phyloP scores from a whole-genome alignment of 441 rosid species.

The Adansonia madagascariensis region DNA sequence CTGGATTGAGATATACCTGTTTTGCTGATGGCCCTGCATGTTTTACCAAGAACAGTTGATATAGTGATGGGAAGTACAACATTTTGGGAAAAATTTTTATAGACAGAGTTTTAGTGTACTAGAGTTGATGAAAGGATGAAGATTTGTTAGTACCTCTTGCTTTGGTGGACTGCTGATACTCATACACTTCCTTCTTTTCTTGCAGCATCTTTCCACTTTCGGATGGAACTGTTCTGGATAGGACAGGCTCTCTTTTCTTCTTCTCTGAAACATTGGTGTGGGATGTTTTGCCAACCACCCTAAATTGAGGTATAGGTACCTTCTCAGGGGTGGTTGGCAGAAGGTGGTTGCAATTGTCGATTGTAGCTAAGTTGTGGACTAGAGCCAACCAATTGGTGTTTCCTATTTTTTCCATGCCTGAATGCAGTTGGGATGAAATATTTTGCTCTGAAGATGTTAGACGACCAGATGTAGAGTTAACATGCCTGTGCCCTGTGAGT shows the following conservation, averaged over 20 bases:
- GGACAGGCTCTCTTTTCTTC: conserved; percentile 36
- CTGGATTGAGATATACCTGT: conserved; percentile 31
- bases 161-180: conserved; percentile 38
- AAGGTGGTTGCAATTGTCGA: conserved; percentile 34
- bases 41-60: conserved; percentile 32
- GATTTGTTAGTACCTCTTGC: conserved; percentile 50
- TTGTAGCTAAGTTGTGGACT: conserved; percentile 36
- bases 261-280: conserved; percentile 35
- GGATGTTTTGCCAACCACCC: conserved; percentile 31
- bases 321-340: conserved; percentile 45
- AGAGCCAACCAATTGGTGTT: conserved; percentile 29
- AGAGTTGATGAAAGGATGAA: conserved; percentile 26
- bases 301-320: conserved; percentile 36
- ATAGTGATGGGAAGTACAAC: conserved; percentile 27
- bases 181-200: conserved; percentile 35
- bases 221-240: conserved; percentile 36
- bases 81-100: conserved; percentile 27
- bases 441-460: conserved; percentile 36
- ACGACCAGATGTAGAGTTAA: conserved; percentile 30
- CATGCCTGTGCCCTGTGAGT: conserved; percentile 24
- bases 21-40: conserved; percentile 47
- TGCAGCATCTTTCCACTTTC: conserved; percentile 35
- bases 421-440: conserved; percentile 29
- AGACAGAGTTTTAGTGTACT: conserved; percentile 21
- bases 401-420: conserved; percentile 31